A percentile compares a stretch with the other conserved stretches of the same genome.
Evolutionary conservation across 192 early-diverging fungal species (phyloP).

Genomic region (Coemansia sp.): DNA sequence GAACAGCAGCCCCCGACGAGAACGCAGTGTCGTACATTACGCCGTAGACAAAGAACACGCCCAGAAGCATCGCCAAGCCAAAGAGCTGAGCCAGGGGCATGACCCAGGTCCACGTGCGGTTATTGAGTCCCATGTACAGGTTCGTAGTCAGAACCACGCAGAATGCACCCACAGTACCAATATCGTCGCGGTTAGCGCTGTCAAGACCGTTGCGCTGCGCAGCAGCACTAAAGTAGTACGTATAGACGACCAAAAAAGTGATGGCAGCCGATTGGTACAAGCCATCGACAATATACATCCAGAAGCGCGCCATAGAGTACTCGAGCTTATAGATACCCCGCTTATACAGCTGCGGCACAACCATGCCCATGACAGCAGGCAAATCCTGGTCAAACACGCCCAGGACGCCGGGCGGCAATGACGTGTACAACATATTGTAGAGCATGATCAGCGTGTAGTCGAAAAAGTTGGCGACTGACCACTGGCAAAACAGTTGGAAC

Average conservation of each 20-base stretch:
- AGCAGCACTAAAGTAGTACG: slow-evolving; percentile 56
- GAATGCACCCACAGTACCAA: slow-evolving; percentile 77
- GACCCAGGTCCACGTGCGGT: slow-evolving; percentile 77
- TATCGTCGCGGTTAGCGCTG: slow-evolving; percentile 55
- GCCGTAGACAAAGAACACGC: slow-evolving; percentile 63
- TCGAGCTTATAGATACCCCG: slow-evolving; percentile 71
- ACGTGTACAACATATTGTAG: slow-evolving; percentile 87
- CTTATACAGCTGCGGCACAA: slow-evolving; percentile 79
- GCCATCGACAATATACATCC: slow-evolving; percentile 71
- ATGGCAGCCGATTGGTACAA: slow-evolving; percentile 72
- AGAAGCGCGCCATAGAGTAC: slow-evolving; percentile 77
- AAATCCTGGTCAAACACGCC: slow-evolving; percentile 85
- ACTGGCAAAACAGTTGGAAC: slow-evolving; percentile 89
- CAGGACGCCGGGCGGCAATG: slow-evolving; percentile 74
- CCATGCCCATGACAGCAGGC: slow-evolving; percentile 63
- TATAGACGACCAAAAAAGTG: slow-evolving; percentile 68
- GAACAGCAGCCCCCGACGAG: slow-evolving; percentile 59
- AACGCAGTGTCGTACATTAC: slow-evolving; percentile 63
- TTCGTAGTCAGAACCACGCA: slow-evolving; percentile 76
- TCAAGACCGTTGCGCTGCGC: slow-evolving; percentile 62
- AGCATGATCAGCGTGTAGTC: slow-evolving; percentile 90
- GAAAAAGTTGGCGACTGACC: slow-evolving; percentile 76
- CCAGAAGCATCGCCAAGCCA: slow-evolving; percentile 55
- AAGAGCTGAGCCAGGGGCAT: slow-evolving; percentile 53
- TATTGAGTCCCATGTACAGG: slow-evolving; percentile 74